Base-by-base conservation (phyloP, 352 stramenopile genomes). In the Pythium folliculosum region DNA sequence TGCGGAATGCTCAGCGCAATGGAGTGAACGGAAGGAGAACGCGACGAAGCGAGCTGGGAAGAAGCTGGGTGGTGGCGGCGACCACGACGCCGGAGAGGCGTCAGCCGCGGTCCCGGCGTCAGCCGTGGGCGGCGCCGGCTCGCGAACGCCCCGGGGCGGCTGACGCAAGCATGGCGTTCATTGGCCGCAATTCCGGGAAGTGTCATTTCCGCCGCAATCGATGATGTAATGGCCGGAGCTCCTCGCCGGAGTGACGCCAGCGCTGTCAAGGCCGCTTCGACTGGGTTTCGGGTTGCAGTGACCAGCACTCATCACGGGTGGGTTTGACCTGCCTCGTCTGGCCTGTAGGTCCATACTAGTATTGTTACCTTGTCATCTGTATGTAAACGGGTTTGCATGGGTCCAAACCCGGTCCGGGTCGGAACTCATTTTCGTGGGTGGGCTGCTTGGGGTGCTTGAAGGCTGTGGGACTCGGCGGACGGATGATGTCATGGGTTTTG, bases 141-240 rank as follows among this genome's bases (percentile, higher is more conserved):
- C 37, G 37, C 10, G 10, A 17, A n/a, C n/a, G n/a, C n/a, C n/a
- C n/a, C n/a, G n/a, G n/a, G n/a, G n/a, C n/a, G n/a, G 23, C 25
- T 60, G 53, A 60, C 53, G 53, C 53, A 37, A 60, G 23, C 54
- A 10, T 21, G n/a, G 54, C 40, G 54, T 16, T 61, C 38, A 61
- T 61, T 61, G 54, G 54, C 40, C 40, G 40, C 37, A 61, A 61
- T 52, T 61, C 40, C 23, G 2, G 1, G 13, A 1, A 13, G 35
- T 51, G 54, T 61, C 54, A 51, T 19, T 32, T 51, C 12, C 8
- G 21, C 5, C 13, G 17, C 17, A 6, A 19, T 22, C 54, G 54
- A 61, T 61, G 54, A 61, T 61, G 54, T 61, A 61, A 61, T 61
- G 19, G 37, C 9, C 37, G 37, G 37, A 43, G 37, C 37, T 43